Percentiles rank a stretch among this genome's conserved stretches.
These are phyloP conservation scores for Fraxinus latifolia DNA, from an alignment of 305 asterid species.

Conservation along the genomic window DNA sequence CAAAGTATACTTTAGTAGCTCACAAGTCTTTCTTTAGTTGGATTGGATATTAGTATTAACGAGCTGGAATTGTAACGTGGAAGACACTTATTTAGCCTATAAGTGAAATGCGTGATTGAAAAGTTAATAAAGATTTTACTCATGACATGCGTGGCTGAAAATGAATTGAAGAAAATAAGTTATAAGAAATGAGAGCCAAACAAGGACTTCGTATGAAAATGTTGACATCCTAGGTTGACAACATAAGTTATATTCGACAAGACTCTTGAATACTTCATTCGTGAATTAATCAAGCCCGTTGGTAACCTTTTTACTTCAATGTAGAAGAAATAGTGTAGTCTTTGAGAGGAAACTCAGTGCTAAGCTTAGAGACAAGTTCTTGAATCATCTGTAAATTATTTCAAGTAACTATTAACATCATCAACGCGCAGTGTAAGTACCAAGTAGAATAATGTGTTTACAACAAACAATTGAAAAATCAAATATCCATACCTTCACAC, in stretches of 20 bases:
- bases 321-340: background rate
- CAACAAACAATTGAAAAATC: background rate
- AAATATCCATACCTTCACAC: background rate
- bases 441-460: background rate
- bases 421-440: background rate
- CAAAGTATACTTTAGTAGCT: background rate
- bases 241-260: background rate
- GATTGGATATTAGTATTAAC: background rate
- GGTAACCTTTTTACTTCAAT: background rate
- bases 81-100: background rate
- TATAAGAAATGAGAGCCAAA: background rate
- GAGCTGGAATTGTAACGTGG: background rate
- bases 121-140: background rate
- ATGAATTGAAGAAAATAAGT: background rate
- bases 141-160: too few relatives aligned
- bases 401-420: background rate
- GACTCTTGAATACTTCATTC: background rate
- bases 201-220: too few relatives aligned
- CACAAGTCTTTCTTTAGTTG: background rate
- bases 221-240: background rate
- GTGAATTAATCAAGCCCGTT: background rate
- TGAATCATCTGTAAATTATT: background rate
- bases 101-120: background rate
- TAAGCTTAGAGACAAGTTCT: background rate
- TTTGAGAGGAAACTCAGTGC: background rate